These are phyloP conservation scores for Ulota crispa DNA, from an alignment of 225 moss, liverwort and hornwort species.

Conservation along the genomic window DNA sequence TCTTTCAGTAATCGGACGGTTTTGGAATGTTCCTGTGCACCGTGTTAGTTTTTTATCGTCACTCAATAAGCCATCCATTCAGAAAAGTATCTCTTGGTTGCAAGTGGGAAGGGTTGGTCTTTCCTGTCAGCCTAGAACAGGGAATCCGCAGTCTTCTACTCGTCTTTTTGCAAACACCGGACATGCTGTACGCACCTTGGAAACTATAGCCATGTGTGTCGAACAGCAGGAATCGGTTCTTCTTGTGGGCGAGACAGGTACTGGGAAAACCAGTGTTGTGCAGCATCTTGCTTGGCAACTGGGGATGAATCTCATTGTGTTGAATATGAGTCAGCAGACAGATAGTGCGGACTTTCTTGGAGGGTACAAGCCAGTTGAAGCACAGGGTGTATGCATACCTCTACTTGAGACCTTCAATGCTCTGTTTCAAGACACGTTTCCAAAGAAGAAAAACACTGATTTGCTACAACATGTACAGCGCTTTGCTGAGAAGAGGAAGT, in stretches of 20 bases:
- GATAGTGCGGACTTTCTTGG: conserved; percentile 96
- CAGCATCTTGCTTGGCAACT: conserved; percentile 91
- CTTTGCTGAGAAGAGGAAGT: conserved; percentile 76
- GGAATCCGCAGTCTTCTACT: conserved; percentile 44
- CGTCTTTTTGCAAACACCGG: conserved; percentile 86
- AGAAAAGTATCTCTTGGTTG: conserved; percentile 59
- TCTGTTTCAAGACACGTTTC: conserved; percentile 78
- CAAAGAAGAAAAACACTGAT: conserved; percentile 73
- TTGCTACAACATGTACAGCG: conserved; percentile 70
- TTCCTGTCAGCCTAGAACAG: conserved; percentile 41
- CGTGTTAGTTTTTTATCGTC: conserved; percentile 61
- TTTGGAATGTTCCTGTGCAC: conserved; percentile 73
- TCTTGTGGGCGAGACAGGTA: conserved; percentile 96
- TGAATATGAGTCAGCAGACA: conserved; percentile 98
- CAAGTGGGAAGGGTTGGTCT: conserved; percentile 74
- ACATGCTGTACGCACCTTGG: conserved; percentile 82
- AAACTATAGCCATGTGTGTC: conserved; percentile 78
- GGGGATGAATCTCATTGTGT: conserved; percentile 75
- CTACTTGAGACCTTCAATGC: conserved; percentile 68
- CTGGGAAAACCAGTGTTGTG: conserved; percentile 92
- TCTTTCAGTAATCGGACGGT: conserved; percentile 64
- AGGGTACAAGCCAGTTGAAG: conserved; percentile 95
- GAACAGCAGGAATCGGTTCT: conserved; percentile 92
- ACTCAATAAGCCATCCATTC: conserved; percentile 69
- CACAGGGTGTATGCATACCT: conserved; percentile 86